Evolutionary conservation across 768 basidiomycete genomes (phyloP), one percentile per base, ranked within the genome.

Genomic region (Macrolepiota fuliginosa): DNA sequence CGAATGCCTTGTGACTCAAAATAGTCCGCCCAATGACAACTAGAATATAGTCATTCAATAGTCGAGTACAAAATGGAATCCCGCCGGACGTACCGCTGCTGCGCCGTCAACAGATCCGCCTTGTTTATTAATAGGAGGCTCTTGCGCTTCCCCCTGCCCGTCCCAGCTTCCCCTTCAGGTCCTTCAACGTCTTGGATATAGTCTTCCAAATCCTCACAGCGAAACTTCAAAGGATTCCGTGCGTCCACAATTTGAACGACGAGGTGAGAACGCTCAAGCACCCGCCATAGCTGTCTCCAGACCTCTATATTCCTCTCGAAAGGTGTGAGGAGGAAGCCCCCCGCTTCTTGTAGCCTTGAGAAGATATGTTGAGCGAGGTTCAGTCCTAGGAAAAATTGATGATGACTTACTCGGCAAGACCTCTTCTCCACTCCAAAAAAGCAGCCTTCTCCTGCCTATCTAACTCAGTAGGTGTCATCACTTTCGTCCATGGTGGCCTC

Each of bases 291-390:
- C 69, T 99, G 97, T 46, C 97, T 81, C 96, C 97, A 98, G 12
- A 99, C 97, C 79, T 98, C 96, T 35, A 99, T 76, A 70, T 98
- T 99, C 53, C 95, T 90, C 71, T 99, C 97, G 69, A 97, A 99
- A 4, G 95, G 96, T 0, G 96, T 96, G 1, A 98, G 79, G n/a
- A 98, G 82, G 29, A 98, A 84, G 42, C 86, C 84, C 59, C 96
- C 90, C 63, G 83, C 80, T 68, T 97, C 94, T 70, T 96, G 94
- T 12, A 98, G 78, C 61, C 95, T 97, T 59, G 42, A 45, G 17
- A 32, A 7, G n/a, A 37, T 27, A 10, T 9, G 29, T 52, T 7
- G 17, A 35, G 63, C 39, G 54, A 56, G 54, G 56, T 52, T 15
- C 32, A 24, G 0, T 52, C 17, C n/a, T 3, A 25, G 56, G 36